phyloP scores from a whole-genome alignment of 2,329 filamentous ascomycete species.

The Hypoxylon sp. region DNA sequence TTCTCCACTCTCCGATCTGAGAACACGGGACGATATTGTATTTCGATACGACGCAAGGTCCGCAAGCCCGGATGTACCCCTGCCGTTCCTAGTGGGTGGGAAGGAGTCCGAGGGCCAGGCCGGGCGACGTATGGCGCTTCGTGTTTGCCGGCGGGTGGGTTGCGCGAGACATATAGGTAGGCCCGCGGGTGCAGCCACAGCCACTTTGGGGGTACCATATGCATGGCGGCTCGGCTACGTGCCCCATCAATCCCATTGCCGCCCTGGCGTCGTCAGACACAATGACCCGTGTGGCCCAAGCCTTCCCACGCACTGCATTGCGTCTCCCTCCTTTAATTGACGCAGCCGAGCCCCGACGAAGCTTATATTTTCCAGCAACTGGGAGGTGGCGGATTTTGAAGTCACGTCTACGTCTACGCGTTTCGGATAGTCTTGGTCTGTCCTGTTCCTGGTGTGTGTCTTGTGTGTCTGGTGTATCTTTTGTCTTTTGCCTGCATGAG shows the following conservation, averaged over 20 bases:
- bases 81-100: slow-evolving; percentile 25
- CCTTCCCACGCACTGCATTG: slow-evolving; percentile 4
- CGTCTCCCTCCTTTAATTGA: slow-evolving; percentile 13
- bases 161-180: slow-evolving; percentile 30
- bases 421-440: slow-evolving; percentile 17
- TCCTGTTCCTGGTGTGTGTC: slow-evolving; percentile 5
- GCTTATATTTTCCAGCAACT: slow-evolving; percentile 19
- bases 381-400: slow-evolving; percentile 17
- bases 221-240: slow-evolving; percentile 37
- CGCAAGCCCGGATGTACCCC: slow-evolving; percentile 22
- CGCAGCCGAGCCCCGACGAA: slow-evolving; percentile 20
- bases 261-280: slow-evolving; percentile 21
- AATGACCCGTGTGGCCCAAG: slow-evolving; percentile 34
- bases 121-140: slow-evolving; percentile 40
- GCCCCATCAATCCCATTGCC: slow-evolving; percentile 33
- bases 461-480: background rate
- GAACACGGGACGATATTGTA: slow-evolving; percentile 11
- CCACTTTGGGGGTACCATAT: slow-evolving; percentile 29
- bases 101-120: slow-evolving; percentile 4
- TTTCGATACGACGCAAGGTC: slow-evolving; percentile 14
- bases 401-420: slow-evolving; percentile 14
- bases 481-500: slow-evolving; percentile 16
- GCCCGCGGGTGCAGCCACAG: slow-evolving; percentile 15
- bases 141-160: slow-evolving; percentile 40
- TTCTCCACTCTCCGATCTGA: slow-evolving; percentile 16